Base-by-base conservation (phyloP, 495 filamentous ascomycete genomes). In the Tricharina praecox region DNA sequence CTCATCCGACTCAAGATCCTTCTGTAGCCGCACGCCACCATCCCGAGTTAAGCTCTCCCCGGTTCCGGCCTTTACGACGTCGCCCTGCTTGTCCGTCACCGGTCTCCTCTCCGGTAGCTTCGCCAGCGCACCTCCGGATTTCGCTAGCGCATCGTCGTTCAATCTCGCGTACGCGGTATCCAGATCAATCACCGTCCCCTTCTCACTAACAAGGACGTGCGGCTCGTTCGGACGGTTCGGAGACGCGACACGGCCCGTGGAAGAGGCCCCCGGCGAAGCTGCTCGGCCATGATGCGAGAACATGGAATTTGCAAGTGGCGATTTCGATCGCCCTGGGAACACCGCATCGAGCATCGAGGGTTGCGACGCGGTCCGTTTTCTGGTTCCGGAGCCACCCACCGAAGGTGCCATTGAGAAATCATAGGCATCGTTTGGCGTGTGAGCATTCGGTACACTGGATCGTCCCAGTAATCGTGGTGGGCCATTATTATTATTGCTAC, bases 1-100 rank as follows among this genome's bases (percentile, higher is more conserved):
- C 58, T 77, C 63, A 32, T 77, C 79, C 15, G 73, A 75, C 36
- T 67, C 60, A 10, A 82, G 75, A 55, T 88, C 83, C 59, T 85
- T 88, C 46, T 76, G 70, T 48, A 93, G 61, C 37, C 84, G 73
- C 74, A 66, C 50, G 56, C 59, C 56, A 54, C 59, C 45, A 58
- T 64, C 53, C 57, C 64, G 42, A 50, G 63, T 32, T 45, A 48
- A 0, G 56, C 61, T 50, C 56, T 68, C 50, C 58, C 61, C 53
- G 35, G 48, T 53, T 24, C 56, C 53, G 11, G 43, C 53, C 30
- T 52, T 45, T 25, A 54, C 50, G 35, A 45, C 28, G 20, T 64
- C 53, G 18, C 59, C 60, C 19, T 60, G 25, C 10, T 38, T 52
- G 50, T 33, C 47, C 9, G 34, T 53, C 48, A 58, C 53, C 49